A percentile compares a stretch with the other conserved stretches of the same genome.
These are phyloP conservation scores for Cyclostephanos invisitatus DNA, from an alignment of 108 stramenopile genomes.

Conservation along the genomic window DNA sequence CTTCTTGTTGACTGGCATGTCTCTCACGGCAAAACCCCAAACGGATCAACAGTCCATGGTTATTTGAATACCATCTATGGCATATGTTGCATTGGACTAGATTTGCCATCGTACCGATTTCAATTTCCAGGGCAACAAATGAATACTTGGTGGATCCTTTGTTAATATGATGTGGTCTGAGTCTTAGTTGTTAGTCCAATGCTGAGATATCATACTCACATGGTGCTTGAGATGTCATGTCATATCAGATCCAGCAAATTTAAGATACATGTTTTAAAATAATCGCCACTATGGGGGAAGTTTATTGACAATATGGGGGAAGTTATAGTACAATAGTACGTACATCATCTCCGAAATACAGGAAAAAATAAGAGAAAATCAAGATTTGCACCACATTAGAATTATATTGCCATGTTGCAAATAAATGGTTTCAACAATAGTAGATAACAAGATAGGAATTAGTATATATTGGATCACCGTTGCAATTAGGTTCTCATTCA, in stretches of 20 bases:
- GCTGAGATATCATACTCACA: too few species aligned
- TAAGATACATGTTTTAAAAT: not conserved
- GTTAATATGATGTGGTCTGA: too few species aligned
- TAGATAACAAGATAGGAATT: not conserved
- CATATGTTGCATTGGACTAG: not conserved
- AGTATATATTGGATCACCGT: not conserved
- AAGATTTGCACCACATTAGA: not conserved
- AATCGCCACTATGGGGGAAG: not conserved
- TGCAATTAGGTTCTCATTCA: not conserved
- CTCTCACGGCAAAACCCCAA: not conserved
- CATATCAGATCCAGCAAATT: not conserved
- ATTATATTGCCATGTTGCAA: not conserved
- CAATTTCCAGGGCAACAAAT: too few species aligned
- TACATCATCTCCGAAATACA: not conserved
- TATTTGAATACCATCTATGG: not conserved
- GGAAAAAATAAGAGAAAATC: not conserved
- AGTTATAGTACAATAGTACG: not conserved
- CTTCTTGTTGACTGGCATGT: not conserved
- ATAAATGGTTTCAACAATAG: not conserved
- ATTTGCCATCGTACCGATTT: not conserved
- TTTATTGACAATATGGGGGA: not conserved
- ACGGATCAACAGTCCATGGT: not conserved
- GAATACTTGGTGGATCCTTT: not conserved
- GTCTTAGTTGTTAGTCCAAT: too few species aligned
- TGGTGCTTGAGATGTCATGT: too few species aligned